Evolutionary conservation across 805 yeast species (phyloP).

Genomic region (Isabelozyma gotoi): DNA sequence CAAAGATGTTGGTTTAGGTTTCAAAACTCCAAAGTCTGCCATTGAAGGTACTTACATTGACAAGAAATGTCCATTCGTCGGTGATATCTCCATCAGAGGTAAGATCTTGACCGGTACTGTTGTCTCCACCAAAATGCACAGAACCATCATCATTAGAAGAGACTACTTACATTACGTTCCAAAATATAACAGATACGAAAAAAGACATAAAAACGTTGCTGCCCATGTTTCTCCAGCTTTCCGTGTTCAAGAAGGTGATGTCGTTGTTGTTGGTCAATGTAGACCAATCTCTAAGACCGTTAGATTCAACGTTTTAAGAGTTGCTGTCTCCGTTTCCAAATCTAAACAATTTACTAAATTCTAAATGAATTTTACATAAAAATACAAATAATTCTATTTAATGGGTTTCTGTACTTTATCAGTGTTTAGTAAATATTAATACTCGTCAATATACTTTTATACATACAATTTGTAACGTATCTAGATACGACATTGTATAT

Average conservation of each 20-base stretch:
- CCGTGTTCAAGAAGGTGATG: conserved; percentile 99
- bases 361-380: conserved; percentile 43
- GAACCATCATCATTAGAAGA: conserved; percentile 99
- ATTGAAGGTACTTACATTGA: conserved; percentile 98
- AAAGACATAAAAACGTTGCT: conserved; percentile 99
- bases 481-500: too few species aligned
- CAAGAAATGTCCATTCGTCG: conserved; percentile 99
- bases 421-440: background rate
- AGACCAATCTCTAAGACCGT: conserved; percentile 99
- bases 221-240: conserved; percentile 99
- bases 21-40: conserved; percentile 99
- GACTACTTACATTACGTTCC: conserved; percentile 99
- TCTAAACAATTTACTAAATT: conserved; percentile 96
- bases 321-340: conserved; percentile 83
- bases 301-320: conserved; percentile 99
- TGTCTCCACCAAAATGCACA: conserved; percentile 99
- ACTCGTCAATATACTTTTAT: too few species aligned
- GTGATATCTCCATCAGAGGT: conserved; percentile 98
- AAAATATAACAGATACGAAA: conserved; percentile 99
- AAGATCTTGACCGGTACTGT: conserved; percentile 99
- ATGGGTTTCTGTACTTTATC: background rate
- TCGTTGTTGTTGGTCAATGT: conserved; percentile 99
- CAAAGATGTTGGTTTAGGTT: conserved; percentile 99
- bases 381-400: background rate
- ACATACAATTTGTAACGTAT: background rate